Conservation (phyloP, 192 early-diverging fungal genomes). For the Coemansia asiatica region DNA sequence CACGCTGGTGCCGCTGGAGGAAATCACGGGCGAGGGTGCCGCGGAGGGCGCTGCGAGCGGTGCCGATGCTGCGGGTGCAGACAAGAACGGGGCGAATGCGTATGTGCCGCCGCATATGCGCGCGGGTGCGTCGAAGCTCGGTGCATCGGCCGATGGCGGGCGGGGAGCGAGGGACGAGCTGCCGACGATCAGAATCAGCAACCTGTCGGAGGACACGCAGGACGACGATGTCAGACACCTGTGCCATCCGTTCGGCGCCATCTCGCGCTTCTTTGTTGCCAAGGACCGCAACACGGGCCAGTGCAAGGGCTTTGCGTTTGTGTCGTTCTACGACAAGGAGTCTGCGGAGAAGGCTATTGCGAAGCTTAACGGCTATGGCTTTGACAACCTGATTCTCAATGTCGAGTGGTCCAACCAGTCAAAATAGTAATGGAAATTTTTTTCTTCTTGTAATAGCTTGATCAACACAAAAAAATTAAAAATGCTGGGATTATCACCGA, state of each 20-base stretch:
- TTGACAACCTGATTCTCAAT: conserved; percentile 91
- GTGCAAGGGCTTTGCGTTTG: conserved; percentile 97
- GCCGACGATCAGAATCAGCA: conserved; percentile 87
- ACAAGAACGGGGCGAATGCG: conserved; percentile 34
- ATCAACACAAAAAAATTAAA: too few species aligned
- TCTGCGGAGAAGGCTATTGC: conserved; percentile 81
- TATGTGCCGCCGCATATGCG: conserved; percentile 91
- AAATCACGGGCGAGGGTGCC: conserved; percentile 48
- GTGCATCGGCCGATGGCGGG: conserved; percentile 38
- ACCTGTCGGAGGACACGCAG: conserved; percentile 90
- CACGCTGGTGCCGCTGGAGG: conserved; percentile 78
- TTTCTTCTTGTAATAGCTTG: conserved; percentile 7
- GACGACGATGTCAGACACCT: conserved; percentile 89
- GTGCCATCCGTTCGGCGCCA: conserved; percentile 81
- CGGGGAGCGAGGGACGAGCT: conserved; percentile 59
- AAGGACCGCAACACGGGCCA: conserved; percentile 78
- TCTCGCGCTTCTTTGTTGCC: conserved; percentile 82
- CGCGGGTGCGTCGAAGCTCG: conserved; percentile 55
- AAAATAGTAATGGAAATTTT: too few species aligned
- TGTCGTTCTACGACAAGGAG: conserved; percentile 79
- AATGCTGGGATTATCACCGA: too few species aligned
- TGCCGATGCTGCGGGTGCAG: neutral
- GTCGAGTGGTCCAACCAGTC: conserved; percentile 73
- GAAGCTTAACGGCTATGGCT: conserved; percentile 91
- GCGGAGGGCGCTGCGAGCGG: neutral